phyloP scores from a whole-genome alignment of 768 basidiomycete species.

The Cystofilobasidium ferigula region DNA sequence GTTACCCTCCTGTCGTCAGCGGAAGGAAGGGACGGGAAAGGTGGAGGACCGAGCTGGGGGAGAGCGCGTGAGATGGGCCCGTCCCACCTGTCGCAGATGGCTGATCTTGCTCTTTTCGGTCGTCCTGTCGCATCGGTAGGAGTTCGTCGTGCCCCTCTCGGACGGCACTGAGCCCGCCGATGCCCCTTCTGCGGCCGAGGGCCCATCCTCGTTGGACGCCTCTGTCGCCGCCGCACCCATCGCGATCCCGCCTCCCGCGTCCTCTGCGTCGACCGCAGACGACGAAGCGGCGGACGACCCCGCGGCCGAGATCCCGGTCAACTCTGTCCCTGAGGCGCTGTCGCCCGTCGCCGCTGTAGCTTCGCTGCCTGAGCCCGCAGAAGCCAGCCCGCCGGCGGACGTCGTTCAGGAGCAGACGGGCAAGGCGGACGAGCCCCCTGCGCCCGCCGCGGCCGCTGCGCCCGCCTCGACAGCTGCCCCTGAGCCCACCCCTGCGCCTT shows the following conservation, averaged over 20 bases:
- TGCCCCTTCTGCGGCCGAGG: neutral
- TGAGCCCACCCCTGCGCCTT: neutral
- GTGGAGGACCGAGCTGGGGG: no score
- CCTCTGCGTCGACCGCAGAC: neutral
- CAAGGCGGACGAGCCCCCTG: neutral
- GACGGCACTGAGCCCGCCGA: neutral
- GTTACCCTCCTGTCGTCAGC: no score
- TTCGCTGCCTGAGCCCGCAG: neutral
- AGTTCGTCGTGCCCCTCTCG: conserved; percentile 13
- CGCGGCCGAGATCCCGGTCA: conserved; percentile 1
- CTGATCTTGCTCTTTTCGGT: no score
- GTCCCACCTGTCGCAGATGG: no score
- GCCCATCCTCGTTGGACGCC: neutral
- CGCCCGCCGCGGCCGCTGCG: neutral
- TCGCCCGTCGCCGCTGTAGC: conserved; percentile 2
- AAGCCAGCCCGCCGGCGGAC: neutral
- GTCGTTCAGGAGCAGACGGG: neutral
- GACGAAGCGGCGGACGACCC: no score
- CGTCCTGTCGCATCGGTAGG: neutral
- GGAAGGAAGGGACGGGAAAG: no score
- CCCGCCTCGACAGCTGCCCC: neutral
- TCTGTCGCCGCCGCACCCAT: neutral
- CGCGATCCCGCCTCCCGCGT: neutral
- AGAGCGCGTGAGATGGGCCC: no score
- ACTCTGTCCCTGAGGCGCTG: conserved; percentile 3